A percentile compares a stretch with the other conserved stretches of the same genome.
Conservation (phyloP, 2,329 filamentous ascomycete species). For the Elsinoe perseae region DNA sequence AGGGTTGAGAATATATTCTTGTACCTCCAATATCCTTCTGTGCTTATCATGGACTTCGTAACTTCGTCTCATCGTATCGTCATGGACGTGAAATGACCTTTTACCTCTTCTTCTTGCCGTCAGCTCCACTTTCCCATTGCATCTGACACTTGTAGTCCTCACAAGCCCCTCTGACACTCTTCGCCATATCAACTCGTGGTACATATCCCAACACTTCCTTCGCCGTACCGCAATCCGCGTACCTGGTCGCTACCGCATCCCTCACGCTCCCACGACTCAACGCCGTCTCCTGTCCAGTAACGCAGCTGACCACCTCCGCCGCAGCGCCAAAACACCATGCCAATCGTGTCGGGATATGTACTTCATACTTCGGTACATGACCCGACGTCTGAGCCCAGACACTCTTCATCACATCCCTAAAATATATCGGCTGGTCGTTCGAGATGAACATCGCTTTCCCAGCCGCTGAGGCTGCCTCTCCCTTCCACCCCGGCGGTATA, state of each 20-base stretch:
- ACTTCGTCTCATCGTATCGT: neutral
- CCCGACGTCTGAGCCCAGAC: slow-evolving; percentile 59
- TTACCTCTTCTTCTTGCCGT: neutral
- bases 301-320: slow-evolving; percentile 42
- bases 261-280: slow-evolving; percentile 48
- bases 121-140: neutral
- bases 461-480: slow-evolving; percentile 47
- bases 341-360: slow-evolving; percentile 42
- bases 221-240: slow-evolving; percentile 48
- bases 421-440: slow-evolving; percentile 80
- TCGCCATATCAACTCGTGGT: slow-evolving; percentile 43
- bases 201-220: slow-evolving; percentile 46
- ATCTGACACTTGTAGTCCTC: slow-evolving; percentile 34
- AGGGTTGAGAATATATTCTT: neutral
- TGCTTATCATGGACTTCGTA: neutral
- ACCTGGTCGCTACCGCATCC: slow-evolving; percentile 48
- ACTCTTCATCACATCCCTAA: slow-evolving; percentile 78
- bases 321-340: slow-evolving; percentile 43
- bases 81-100: too few relatives aligned
- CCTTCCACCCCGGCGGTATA: too few relatives aligned
- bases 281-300: slow-evolving; percentile 38
- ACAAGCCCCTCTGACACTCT: slow-evolving; percentile 45
- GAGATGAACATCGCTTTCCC: slow-evolving; percentile 87
- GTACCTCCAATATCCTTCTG: neutral
- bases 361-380: slow-evolving; percentile 43